Conservation (phyloP, 2,329 filamentous ascomycete genomes). For the Xylariaceae sp. region DNA sequence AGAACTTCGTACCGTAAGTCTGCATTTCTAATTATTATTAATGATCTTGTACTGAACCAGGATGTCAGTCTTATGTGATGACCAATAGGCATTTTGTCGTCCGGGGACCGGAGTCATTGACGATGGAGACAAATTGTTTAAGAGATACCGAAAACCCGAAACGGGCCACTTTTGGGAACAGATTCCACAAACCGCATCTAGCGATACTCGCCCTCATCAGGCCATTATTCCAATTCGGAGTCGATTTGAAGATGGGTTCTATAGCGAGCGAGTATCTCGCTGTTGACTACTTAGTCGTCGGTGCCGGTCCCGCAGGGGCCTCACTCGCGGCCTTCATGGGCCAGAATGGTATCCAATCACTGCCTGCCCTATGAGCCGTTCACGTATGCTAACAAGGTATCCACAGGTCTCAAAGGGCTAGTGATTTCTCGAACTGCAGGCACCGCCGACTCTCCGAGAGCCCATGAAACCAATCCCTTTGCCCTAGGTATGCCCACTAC, state of each 20-base stretch:
- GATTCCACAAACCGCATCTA: too few relatives aligned
- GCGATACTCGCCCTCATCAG: too few relatives aligned
- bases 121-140: too few relatives aligned
- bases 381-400: background rate
- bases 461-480: conserved; percentile 58
- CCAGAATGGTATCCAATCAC: conserved; percentile 19
- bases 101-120: too few relatives aligned
- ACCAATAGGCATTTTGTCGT: too few relatives aligned
- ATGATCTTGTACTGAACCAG: too few relatives aligned
- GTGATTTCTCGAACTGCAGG: conserved; percentile 47
- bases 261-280: background rate
- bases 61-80: too few relatives aligned
- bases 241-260: conserved; percentile 9
- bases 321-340: conserved; percentile 23
- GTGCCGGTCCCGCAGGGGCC: conserved; percentile 24
- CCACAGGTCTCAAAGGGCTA: conserved; percentile 46
- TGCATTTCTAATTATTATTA: too few relatives aligned
- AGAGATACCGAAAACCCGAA: too few relatives aligned
- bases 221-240: too few relatives aligned
- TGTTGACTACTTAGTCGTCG: conserved; percentile 44
- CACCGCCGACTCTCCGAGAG: conserved; percentile 54
- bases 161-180: too few relatives aligned
- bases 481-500: conserved; percentile 39
- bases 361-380: background rate
- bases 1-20: too few relatives aligned